These are phyloP conservation scores for Penicillium sclerotigenum DNA, from an alignment of 2,329 filamentous ascomycete genomes.

Conservation along the genomic window DNA sequence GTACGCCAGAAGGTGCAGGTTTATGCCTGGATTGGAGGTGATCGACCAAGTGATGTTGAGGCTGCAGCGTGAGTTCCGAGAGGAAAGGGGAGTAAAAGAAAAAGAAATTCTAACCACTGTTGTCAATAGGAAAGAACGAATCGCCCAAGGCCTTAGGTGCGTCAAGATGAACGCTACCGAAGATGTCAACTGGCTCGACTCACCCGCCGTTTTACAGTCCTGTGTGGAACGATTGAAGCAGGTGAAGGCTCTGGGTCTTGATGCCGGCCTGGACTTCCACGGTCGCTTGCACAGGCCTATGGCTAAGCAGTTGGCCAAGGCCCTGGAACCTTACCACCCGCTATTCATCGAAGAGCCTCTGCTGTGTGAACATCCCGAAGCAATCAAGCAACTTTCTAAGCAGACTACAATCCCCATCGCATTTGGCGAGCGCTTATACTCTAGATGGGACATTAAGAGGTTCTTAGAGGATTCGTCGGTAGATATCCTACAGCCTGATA, in stretches of 20 bases:
- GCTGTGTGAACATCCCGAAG: constrained; percentile 65
- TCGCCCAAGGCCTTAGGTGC: constrained; percentile 41
- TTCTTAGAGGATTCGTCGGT: constrained; percentile 67
- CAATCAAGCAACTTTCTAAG: constrained; percentile 59
- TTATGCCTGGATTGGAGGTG: constrained; percentile 76
- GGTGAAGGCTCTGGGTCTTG: constrained; percentile 68
- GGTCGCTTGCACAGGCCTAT: constrained; percentile 73
- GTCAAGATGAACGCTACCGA: constrained; percentile 80
- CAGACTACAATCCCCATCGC: constrained; percentile 71
- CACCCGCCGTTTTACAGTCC: constrained; percentile 60
- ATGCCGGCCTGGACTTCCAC: constrained; percentile 76
- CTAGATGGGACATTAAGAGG: constrained; percentile 68
- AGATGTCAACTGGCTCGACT: constrained; percentile 73
- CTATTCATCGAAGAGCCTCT: constrained; percentile 74
- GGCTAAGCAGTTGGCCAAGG: constrained; percentile 70
- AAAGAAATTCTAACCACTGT: not conserved
- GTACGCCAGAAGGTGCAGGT: constrained; percentile 67
- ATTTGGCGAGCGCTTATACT: constrained; percentile 69
- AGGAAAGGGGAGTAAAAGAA: not conserved
- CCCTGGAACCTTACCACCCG: constrained; percentile 64
- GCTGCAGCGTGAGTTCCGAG: constrained; percentile 44
- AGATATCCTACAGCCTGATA: constrained; percentile 71
- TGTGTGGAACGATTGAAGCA: constrained; percentile 65
- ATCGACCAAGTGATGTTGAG: constrained; percentile 66
- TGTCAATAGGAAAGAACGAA: constrained; percentile 41